Conservation (phyloP, 345 rosid species). For the Lepidium sativum region DNA sequence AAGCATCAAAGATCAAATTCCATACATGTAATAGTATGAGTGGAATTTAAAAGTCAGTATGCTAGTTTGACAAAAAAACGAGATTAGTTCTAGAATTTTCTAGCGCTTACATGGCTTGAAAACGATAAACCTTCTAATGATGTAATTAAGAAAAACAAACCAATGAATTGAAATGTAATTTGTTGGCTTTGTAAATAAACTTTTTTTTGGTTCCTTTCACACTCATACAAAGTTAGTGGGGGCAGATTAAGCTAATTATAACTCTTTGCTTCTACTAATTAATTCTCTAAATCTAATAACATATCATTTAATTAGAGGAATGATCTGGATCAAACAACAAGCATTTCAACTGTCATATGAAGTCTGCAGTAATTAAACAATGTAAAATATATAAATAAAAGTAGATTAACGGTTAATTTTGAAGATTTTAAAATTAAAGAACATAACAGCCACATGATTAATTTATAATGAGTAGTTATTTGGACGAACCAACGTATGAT, state of each 20-base stretch:
- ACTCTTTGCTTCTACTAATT: background rate
- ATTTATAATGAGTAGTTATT: constrained; percentile 4
- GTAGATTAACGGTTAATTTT: background rate
- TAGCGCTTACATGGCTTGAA: too few relatives aligned
- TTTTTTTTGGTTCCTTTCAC: constrained; percentile 20
- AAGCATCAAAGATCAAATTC: background rate
- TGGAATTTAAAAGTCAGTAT: too few relatives aligned
- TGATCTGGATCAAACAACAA: background rate
- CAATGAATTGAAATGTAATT: too few relatives aligned
- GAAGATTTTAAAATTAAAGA: background rate
- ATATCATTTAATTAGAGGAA: background rate
- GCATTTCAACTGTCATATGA: background rate
- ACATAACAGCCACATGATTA: constrained; percentile 7
- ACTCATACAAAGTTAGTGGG: constrained; percentile 11
- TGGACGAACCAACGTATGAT: constrained; percentile 25
- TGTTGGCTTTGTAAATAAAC: too few relatives aligned
- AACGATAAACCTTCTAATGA: too few relatives aligned
- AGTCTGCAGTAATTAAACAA: background rate
- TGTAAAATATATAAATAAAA: background rate
- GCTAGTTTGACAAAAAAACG: background rate
- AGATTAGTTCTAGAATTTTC: background rate
- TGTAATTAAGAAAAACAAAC: background rate
- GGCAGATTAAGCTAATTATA: constrained; percentile 9
- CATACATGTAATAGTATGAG: too few relatives aligned
- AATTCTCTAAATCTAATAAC: background rate